A percentile compares a stretch with the other conserved stretches of the same genome.
Conservation (phyloP, 306 rosid genomes). For the Vachellia collinsii region DNA sequence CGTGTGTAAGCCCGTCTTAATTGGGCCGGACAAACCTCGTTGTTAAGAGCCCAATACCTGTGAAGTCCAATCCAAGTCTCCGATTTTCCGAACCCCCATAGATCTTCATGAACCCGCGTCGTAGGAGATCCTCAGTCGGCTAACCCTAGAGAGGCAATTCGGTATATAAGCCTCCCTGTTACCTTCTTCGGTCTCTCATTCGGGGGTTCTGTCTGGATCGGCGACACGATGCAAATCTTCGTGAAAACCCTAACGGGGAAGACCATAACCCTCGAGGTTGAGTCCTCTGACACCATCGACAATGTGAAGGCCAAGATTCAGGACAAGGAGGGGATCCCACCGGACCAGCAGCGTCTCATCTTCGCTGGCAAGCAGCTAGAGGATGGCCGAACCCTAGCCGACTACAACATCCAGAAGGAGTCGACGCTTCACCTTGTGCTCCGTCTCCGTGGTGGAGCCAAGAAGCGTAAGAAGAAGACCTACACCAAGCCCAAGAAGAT, state of each 20-base stretch:
- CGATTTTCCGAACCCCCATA: too few species aligned
- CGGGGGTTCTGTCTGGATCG: not conserved
- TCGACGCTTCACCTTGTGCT: conserved; percentile 77
- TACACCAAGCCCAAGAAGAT: conserved; percentile 83
- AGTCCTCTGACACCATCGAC: not conserved
- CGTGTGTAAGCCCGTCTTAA: too few species aligned
- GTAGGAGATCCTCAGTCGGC: not conserved
- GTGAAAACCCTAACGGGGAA: conserved; percentile 80
- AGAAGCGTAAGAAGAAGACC: conserved; percentile 87
- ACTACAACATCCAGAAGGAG: conserved; percentile 81
- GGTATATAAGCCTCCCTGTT: not conserved
- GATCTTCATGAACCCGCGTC: not conserved
- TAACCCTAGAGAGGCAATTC: not conserved
- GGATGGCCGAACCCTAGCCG: conserved; percentile 78
- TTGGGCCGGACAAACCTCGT: not conserved
- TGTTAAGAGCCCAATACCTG: not conserved
- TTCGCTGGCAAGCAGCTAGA: conserved; percentile 52
- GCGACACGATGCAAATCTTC: conserved; percentile 65
- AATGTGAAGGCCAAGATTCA: conserved; percentile 1
- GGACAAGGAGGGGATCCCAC: not conserved
- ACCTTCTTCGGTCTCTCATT: not conserved
- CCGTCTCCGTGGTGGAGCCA: conserved; percentile 77
- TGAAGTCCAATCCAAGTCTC: not conserved
- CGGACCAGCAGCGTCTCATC: conserved; percentile 1
- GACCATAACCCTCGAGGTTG: not conserved